phyloP scores from a whole-genome alignment of 345 rosid genomes.

The Euphorbia tirucalli region DNA sequence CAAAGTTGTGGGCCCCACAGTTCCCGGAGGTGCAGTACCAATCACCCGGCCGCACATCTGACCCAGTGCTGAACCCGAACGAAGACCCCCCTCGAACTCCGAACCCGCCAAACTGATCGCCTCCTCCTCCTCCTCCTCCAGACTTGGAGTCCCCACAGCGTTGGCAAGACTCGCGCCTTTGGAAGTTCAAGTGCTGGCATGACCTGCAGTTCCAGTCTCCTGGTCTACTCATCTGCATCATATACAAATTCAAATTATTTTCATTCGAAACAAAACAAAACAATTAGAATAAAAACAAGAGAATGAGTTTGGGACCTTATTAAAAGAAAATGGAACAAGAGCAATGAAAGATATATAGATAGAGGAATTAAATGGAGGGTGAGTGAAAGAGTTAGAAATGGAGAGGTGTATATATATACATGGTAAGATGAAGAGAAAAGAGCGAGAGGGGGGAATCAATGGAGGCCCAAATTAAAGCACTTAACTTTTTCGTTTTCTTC shows the following conservation, averaged over 20 bases:
- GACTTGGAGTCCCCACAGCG: constrained; percentile 48
- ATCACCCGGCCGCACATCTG: constrained; percentile 92
- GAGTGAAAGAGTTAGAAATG: not conserved
- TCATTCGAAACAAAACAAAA: not conserved
- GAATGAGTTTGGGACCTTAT: constrained; percentile 22
- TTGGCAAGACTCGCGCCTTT: constrained; percentile 82
- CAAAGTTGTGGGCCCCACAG: constrained; percentile 94
- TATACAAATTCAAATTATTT: not conserved
- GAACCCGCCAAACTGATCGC: constrained; percentile 43
- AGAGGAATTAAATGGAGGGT: not conserved
- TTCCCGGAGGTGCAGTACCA: constrained; percentile 87
- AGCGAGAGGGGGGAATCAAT: not conserved
- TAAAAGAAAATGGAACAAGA: constrained; percentile 3
- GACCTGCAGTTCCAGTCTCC: constrained; percentile 95
- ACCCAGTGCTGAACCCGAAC: constrained; percentile 66
- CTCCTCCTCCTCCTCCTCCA: constrained; percentile 37
- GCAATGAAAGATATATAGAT: not conserved
- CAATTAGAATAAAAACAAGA: constrained; percentile 13
- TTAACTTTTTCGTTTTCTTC: constrained; percentile 53
- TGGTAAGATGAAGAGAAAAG: constrained; percentile 30
- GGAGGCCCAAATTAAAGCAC: constrained; percentile 19
- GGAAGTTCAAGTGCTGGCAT: constrained; percentile 85
- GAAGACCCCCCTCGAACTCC: constrained; percentile 57
- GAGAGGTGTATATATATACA: not conserved
- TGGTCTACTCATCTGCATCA: constrained; percentile 58